Evolutionary conservation across 192 early-diverging fungal genomes (phyloP).

Genomic region (Rhizophlyctis rosea): DNA sequence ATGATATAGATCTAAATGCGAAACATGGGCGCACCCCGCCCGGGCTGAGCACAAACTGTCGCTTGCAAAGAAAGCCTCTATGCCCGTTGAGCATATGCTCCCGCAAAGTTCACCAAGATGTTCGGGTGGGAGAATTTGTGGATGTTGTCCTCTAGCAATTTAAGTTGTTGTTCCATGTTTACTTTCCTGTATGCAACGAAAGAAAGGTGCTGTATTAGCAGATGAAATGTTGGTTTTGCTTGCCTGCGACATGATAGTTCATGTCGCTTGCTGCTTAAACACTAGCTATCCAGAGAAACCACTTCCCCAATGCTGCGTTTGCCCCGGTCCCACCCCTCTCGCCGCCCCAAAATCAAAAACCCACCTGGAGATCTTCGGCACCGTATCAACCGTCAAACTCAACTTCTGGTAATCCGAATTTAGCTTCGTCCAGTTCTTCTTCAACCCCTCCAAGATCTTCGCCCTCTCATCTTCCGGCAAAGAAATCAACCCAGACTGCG

Average conservation of each 20-base stretch:
- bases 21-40: not conserved
- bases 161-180: conserved; percentile 59
- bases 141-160: conserved; percentile 53
- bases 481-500: conserved; percentile 26
- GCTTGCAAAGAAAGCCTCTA: not conserved
- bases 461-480: conserved; percentile 51
- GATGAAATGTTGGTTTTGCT: not conserved
- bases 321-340: no score
- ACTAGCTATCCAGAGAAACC: no score
- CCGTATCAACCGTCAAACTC: conserved; percentile 58
- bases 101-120: conserved; percentile 47
- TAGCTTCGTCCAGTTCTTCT: conserved; percentile 50
- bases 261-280: no score
- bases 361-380: conserved; percentile 60
- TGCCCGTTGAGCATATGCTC: conserved; percentile 20
- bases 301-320: no score
- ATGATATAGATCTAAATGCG: not conserved
- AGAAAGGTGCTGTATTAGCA: not conserved
- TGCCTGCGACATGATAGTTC: no score
- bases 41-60: not conserved
- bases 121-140: conserved; percentile 52
- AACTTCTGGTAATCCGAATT: conserved; percentile 55
- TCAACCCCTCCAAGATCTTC: conserved; percentile 48
- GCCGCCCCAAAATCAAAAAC: conserved; percentile 9
- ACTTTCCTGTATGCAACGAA: conserved; percentile 49